Percentiles rank a stretch among this genome's conserved stretches.
Conservation (phyloP, 164 flowering plant genomes). For the Aristolochia fimbriata region DNA sequence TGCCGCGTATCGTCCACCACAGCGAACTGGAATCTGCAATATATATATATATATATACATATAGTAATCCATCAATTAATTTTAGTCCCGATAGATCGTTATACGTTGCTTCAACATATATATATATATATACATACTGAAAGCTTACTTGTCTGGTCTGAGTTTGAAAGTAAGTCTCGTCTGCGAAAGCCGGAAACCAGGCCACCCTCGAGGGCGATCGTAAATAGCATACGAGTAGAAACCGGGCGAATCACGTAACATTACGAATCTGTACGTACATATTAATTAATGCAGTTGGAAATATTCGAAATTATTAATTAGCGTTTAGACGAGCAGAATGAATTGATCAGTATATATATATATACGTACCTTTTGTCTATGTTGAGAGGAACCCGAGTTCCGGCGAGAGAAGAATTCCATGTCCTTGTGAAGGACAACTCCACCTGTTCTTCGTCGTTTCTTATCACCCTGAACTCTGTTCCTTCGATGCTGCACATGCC, state of each 20-base stretch:
- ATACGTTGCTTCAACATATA: no score
- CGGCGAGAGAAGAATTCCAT: constrained; percentile 61
- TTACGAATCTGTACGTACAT: constrained; percentile 68
- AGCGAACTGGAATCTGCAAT: constrained; percentile 73
- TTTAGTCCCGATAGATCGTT: background rate
- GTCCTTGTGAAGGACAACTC: constrained; percentile 72
- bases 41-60: no score
- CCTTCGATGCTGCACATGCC: constrained; percentile 46
- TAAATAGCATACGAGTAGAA: constrained; percentile 78
- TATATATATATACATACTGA: no score
- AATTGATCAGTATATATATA: background rate
- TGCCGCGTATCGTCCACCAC: constrained; percentile 68
- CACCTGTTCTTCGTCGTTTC: constrained; percentile 55
- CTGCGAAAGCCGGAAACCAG: constrained; percentile 46
- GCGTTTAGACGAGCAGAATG: no score
- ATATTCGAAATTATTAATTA: no score
- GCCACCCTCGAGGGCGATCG: constrained; percentile 77
- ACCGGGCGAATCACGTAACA: constrained; percentile 75
- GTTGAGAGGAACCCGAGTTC: constrained; percentile 53
- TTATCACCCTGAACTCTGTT: constrained; percentile 47
- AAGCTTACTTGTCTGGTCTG: constrained; percentile 61
- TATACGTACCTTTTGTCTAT: constrained; percentile 66
- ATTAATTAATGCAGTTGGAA: no score
- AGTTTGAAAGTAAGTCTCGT: constrained; percentile 77
- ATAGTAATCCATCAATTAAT: no score